Evolutionary conservation across 768 basidiomycete species (phyloP).

Genomic region (Serendipita sp.): DNA sequence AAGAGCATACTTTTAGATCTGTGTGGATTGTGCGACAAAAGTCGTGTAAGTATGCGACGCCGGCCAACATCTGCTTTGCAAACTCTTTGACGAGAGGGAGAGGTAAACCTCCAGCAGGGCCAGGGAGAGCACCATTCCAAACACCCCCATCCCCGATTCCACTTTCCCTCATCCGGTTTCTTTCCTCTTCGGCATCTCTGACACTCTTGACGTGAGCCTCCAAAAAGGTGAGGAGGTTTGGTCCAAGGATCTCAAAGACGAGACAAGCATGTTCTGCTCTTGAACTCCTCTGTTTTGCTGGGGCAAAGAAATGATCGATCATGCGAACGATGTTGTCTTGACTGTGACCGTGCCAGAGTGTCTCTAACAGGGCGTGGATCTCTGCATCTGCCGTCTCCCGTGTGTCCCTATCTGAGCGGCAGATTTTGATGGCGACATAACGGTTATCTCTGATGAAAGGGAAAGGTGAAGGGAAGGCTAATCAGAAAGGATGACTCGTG

Average conservation of each 20-base stretch:
- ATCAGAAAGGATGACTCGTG: background rate
- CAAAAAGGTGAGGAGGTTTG: constrained; percentile 4
- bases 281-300: background rate
- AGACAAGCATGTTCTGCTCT: background rate
- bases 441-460: background rate
- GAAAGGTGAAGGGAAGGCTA: background rate
- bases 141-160: too few relatives aligned
- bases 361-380: background rate
- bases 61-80: constrained; percentile 71
- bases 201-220: background rate
- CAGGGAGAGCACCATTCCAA: background rate
- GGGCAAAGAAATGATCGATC: background rate
- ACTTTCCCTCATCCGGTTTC: too few relatives aligned
- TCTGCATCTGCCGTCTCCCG: background rate
- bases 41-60: constrained; percentile 81
- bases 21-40: constrained; percentile 89
- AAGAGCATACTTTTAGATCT: constrained; percentile 13
- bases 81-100: constrained; percentile 71
- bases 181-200: background rate
- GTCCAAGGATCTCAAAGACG: background rate
- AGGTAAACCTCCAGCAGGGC: constrained; percentile 41
- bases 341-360: background rate
- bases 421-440: constrained; percentile 1
- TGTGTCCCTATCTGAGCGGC: constrained; percentile 5
- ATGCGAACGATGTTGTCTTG: background rate